These are phyloP conservation scores for Bruguiera sexangula DNA, from an alignment of 345 rosid species.

Conservation along the genomic window DNA sequence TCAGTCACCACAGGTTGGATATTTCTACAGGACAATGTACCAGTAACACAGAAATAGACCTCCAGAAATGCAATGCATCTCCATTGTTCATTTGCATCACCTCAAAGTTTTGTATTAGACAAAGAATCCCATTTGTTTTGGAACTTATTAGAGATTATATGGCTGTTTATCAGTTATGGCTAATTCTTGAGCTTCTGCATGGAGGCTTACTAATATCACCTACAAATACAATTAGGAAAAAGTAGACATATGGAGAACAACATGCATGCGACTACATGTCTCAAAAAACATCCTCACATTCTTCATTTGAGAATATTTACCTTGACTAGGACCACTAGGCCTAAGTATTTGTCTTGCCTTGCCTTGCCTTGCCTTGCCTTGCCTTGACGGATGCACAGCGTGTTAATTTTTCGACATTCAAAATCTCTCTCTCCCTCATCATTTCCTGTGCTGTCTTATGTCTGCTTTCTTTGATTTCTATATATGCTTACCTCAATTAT, in stretches of 20 bases:
- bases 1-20: conserved; percentile 7
- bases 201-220: neutral
- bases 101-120: no score
- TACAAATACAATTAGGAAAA: neutral
- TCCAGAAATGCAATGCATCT: no score
- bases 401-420: conserved; percentile 7
- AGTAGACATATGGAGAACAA: conserved; percentile 2
- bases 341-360: neutral
- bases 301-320: conserved; percentile 20
- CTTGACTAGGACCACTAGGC: conserved; percentile 17
- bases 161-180: no score
- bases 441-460: neutral
- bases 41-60: no score
- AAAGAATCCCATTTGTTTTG: no score
- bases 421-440: conserved; percentile 8
- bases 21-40: no score
- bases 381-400: conserved; percentile 6
- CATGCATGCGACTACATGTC: neutral
- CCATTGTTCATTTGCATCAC: no score
- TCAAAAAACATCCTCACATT: conserved; percentile 2
- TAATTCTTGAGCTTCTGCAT: no score
- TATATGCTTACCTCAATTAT: neutral
- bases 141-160: no score
- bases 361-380: neutral
- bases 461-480: no score